Conservation (phyloP, 129 eudicot genomes). For the Lactuca saligna region DNA sequence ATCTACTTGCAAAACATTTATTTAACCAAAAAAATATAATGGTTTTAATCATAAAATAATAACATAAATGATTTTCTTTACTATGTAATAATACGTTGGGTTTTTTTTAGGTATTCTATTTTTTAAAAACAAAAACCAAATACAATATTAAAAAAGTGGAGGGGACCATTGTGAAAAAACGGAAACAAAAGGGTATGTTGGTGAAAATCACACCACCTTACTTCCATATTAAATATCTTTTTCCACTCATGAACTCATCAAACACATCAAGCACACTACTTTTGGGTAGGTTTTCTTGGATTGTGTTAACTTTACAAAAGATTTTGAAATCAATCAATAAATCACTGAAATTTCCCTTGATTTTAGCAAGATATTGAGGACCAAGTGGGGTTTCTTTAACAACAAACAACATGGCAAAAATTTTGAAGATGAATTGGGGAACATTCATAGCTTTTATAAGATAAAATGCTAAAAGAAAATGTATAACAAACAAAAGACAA, state of each 20-base stretch:
- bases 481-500: not conserved
- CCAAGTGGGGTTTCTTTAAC: slow-evolving; percentile 43
- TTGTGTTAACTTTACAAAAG: slow-evolving; percentile 40
- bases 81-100: no score
- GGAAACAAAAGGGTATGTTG: not conserved
- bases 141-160: not conserved
- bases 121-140: not conserved
- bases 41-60: no score
- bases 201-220: slow-evolving; percentile 10
- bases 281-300: slow-evolving; percentile 41
- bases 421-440: slow-evolving; percentile 37
- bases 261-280: slow-evolving; percentile 22
- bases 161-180: slow-evolving; percentile 15
- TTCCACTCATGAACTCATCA: slow-evolving; percentile 34
- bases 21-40: no score
- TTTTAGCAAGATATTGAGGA: slow-evolving; percentile 39
- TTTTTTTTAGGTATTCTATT: no score
- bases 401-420: slow-evolving; percentile 24
- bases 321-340: slow-evolving; percentile 37
- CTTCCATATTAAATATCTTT: slow-evolving; percentile 1
- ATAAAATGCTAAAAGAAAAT: not conserved
- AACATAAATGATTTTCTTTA: no score
- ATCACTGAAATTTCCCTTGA: slow-evolving; percentile 39
- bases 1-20: no score
- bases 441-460: slow-evolving; percentile 21